Evolutionary conservation across 108 stramenopile genomes (phyloP).

Genomic region (Stephanodiscus triporus): DNA sequence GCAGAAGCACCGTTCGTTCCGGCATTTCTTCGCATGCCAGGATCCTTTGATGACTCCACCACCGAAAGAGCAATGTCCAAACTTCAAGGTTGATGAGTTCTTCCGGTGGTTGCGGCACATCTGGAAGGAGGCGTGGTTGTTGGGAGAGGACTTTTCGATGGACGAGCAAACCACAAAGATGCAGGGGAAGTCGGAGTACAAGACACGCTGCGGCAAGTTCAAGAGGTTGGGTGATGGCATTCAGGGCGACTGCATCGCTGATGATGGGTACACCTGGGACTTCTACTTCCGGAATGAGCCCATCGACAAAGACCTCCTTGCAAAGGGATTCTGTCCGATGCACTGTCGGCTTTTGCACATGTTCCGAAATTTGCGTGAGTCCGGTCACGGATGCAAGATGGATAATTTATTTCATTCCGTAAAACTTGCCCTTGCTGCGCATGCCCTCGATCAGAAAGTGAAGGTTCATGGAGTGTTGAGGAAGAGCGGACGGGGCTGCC

Average conservation of each 20-base stretch:
- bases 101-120: too few species aligned
- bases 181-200: conserved; percentile 22
- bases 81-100: too few species aligned
- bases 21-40: conserved; percentile 28
- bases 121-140: too few species aligned
- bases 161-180: too few species aligned
- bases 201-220: conserved; percentile 13
- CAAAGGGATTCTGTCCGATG: conserved; percentile 19
- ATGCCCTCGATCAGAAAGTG: conserved; percentile 7
- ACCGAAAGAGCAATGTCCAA: too few species aligned
- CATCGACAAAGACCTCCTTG: conserved; percentile 1
- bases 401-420: conserved; percentile 23
- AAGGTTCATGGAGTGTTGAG: conserved; percentile 23
- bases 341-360: conserved; percentile 19
- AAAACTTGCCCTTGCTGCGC: conserved; percentile 14
- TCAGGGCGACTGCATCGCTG: conserved; percentile 14
- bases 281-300: conserved; percentile 30
- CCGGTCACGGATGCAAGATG: conserved; percentile 21
- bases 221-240: conserved; percentile 24
- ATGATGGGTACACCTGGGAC: too few species aligned
- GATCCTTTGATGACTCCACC: conserved; percentile 9
- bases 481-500: conserved; percentile 17
- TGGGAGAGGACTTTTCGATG: too few species aligned
- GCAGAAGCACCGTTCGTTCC: conserved; percentile 13
- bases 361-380: conserved; percentile 20